A percentile compares a stretch with the other conserved stretches of the same genome.
phyloP scores from a whole-genome alignment of 23 red algal species.

The Cyanidiococcus yangmingshanensis region DNA sequence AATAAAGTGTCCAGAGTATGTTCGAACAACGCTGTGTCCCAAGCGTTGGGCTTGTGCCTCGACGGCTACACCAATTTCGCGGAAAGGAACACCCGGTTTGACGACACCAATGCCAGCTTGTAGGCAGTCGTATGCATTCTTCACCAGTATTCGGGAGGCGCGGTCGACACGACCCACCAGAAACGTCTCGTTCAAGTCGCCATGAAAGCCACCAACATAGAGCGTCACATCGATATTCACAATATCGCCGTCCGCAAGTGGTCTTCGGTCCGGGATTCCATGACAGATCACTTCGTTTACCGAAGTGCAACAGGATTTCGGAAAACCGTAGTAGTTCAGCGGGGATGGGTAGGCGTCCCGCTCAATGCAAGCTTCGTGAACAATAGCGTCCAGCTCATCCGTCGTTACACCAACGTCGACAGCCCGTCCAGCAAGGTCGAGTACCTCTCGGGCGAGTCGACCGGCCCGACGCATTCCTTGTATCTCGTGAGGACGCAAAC shows the following conservation, averaged over 20 bases:
- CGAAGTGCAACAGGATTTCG: constrained; percentile 79
- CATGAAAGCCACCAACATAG: constrained; percentile 77
- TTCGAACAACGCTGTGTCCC: constrained; percentile 60
- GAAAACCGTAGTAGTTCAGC: constrained; percentile 96
- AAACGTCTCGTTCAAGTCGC: constrained; percentile 93
- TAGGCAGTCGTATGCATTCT: constrained; percentile 65
- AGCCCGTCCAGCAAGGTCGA: constrained; percentile 57
- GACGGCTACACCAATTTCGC: constrained; percentile 72
- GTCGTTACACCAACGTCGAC: constrained; percentile 80
- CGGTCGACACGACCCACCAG: constrained; percentile 50
- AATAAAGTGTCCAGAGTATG: constrained; percentile 92
- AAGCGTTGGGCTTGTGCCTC: constrained; percentile 44
- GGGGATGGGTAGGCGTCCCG: constrained; percentile 63
- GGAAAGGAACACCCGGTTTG: constrained; percentile 57
- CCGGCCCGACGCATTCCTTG: constrained; percentile 59
- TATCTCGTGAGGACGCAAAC: constrained; percentile 41
- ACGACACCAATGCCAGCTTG: constrained; percentile 62
- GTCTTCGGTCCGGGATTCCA: constrained; percentile 76
- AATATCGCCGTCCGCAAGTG: constrained; percentile 90
- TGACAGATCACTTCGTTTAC: constrained; percentile 99
- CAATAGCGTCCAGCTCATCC: constrained; percentile 70
- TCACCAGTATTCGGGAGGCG: constrained; percentile 41
- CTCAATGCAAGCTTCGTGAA: constrained; percentile 70
- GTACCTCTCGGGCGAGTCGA: constrained; percentile 60
- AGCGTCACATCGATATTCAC: constrained; percentile 89